phyloP scores from a whole-genome alignment of 306 rosid species.

The Sicyos baderoa region DNA sequence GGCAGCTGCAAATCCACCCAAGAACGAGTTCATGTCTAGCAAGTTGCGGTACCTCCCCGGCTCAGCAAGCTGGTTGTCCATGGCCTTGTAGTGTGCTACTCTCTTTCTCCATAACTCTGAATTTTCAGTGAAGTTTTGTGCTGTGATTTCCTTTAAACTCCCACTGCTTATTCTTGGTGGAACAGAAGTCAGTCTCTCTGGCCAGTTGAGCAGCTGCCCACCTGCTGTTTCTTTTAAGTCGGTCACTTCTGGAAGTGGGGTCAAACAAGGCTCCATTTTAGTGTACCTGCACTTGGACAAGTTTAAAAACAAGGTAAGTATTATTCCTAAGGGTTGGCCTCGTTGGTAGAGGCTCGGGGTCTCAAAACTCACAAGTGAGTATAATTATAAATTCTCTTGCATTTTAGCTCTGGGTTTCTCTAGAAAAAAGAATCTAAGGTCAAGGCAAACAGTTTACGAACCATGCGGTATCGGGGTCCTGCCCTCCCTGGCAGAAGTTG shows the following conservation, averaged over 20 bases:
- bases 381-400: too few relatives aligned
- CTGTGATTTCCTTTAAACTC: constrained; percentile 52
- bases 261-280: constrained; percentile 68
- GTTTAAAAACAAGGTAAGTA: too few relatives aligned
- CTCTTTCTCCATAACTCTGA: constrained; percentile 66
- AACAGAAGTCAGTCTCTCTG: constrained; percentile 53
- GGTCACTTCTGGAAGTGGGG: constrained; percentile 65
- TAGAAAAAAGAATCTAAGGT: background rate
- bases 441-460: constrained; percentile 23
- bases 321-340: too few relatives aligned
- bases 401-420: background rate
- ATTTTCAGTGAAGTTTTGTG: constrained; percentile 45
- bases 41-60: constrained; percentile 65
- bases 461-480: constrained; percentile 86
- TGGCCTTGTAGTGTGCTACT: constrained; percentile 51
- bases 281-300: constrained; percentile 53
- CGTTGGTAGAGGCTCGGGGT: too few relatives aligned
- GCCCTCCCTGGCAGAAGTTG: constrained; percentile 44
- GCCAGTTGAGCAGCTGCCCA: constrained; percentile 71
- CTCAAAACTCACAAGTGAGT: too few relatives aligned
- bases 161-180: constrained; percentile 79
- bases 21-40: constrained; percentile 77
- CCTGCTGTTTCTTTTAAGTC: constrained; percentile 53
- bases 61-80: constrained; percentile 59
- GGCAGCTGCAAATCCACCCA: constrained; percentile 94